Evolutionary conservation across 2,329 filamentous ascomycete genomes (phyloP).

Genomic region (Paecilomyces variotii): DNA sequence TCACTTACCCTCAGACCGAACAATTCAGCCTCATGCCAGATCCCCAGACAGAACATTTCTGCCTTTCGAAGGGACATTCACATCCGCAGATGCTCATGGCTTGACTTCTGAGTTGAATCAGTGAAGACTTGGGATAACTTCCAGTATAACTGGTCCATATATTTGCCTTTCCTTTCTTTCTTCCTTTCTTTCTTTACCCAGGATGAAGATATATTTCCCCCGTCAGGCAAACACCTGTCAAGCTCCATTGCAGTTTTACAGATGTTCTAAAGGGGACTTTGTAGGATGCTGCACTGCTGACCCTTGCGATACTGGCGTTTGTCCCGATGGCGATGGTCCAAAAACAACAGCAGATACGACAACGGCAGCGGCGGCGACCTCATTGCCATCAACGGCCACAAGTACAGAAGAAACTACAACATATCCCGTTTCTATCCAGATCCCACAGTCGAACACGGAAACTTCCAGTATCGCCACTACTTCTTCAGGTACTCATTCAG

Average conservation of each 20-base stretch:
- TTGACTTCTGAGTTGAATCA: background rate
- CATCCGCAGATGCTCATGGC: background rate
- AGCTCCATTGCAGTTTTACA: slow-evolving; percentile 16
- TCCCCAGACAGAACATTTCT: background rate
- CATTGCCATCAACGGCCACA: background rate
- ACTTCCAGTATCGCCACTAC: background rate
- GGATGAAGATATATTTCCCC: slow-evolving; percentile 7
- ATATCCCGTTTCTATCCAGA: background rate
- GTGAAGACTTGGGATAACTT: background rate
- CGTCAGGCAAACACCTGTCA: slow-evolving; percentile 11
- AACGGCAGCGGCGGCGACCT: background rate
- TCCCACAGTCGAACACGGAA: background rate
- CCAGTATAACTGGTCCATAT: background rate
- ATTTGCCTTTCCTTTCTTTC: background rate
- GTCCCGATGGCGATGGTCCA: slow-evolving; percentile 14
- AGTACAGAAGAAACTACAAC: background rate
- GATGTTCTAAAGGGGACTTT: slow-evolving; percentile 16
- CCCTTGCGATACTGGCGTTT: slow-evolving; percentile 21
- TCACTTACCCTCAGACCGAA: background rate
- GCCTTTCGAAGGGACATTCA: background rate
- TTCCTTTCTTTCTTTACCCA: background rate
- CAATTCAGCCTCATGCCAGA: background rate
- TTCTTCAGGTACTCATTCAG: background rate
- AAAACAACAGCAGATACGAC: background rate
- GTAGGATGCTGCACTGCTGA: slow-evolving; percentile 25